Base-by-base conservation (phyloP, 257 asterid species). In the Solanum infundibuliforme region DNA sequence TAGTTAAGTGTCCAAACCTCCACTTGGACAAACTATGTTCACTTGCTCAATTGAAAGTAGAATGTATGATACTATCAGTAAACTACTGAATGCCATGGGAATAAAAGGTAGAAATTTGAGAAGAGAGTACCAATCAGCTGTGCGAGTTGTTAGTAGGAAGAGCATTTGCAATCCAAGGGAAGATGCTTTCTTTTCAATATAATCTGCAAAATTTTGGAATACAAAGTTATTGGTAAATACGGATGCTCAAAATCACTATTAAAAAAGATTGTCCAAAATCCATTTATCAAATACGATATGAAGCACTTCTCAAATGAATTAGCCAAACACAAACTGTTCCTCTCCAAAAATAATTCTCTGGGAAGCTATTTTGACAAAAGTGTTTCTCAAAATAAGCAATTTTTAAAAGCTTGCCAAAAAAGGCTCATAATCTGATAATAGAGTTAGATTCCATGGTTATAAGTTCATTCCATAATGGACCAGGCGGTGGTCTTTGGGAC, bases 141-240 rank as follows among this genome's bases (percentile, higher is more conserved):
- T 96, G 75, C 99, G 97, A 86, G 99, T 96, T 77, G 99, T 96
- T 18, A 97, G 94, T 29, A 97, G 93, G 90, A 96, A 97, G 46
- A 97, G 96, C 93, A 73, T 92, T 91, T 91, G 91, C 86, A 97
- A 89, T 84, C 98, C 98, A 86, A 94, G 93, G 34, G 97, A 91
- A 81, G 95, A 94, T 43, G 99, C 98, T 94, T 94, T 97, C 93
- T 94, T 96, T 92, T 97, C 99, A 85, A 95, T 91, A 89, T 95
- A 96, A 90, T 97, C 99, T 97, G 97, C 92, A 91, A 10, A 65
- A 55, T 76, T 58, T 46, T 62, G 60, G 35, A 71, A 72, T 25
- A 72, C 20, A 73, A 46, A 86, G 38, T 46, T 29, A 48, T 11
- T 39, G 52, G 88, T 72, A 23, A 46, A 69, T 71, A 87, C n/a